phyloP scores from a whole-genome alignment of 495 filamentous ascomycete genomes.

The Penicillium ochrochloron region DNA sequence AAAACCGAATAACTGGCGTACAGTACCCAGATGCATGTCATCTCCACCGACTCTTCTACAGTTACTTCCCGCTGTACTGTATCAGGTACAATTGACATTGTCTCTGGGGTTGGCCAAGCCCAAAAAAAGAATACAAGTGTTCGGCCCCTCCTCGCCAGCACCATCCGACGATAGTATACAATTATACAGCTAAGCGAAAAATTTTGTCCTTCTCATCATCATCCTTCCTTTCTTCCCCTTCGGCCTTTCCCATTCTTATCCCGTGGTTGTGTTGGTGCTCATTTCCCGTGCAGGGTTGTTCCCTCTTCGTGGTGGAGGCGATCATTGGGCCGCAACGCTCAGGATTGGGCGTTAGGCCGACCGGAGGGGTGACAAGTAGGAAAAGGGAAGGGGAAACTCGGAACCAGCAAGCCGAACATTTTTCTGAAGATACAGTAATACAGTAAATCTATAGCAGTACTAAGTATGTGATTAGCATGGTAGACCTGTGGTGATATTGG shows the following conservation, averaged over 20 bases:
- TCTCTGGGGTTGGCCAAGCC: not conserved
- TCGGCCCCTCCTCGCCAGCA: not conserved
- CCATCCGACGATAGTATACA: not conserved
- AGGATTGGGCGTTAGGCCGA: slow-evolving; percentile 24
- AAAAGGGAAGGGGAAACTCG: slow-evolving; percentile 8
- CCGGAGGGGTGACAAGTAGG: not conserved
- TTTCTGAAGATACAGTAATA: not conserved
- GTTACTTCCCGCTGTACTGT: slow-evolving; percentile 19
- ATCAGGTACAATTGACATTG: slow-evolving; percentile 24
- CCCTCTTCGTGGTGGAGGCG: slow-evolving; percentile 24
- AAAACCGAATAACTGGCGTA: no score
- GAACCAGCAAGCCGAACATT: not conserved
- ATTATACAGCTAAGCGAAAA: not conserved
- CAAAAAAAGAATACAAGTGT: not conserved
- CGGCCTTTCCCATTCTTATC: not conserved
- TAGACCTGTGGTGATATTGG: not conserved
- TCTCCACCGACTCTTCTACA: slow-evolving; percentile 33
- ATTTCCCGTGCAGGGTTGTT: slow-evolving; percentile 9
- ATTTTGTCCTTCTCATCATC: not conserved
- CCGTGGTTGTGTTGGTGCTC: not conserved
- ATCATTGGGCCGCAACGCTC: slow-evolving; percentile 35
- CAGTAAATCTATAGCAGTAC: no score
- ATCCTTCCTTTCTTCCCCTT: not conserved
- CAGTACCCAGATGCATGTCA: slow-evolving; percentile 13
- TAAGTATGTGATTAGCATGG: no score